Evolutionary conservation across 345 rosid genomes (phyloP), one percentile per base, ranked within the genome.

Genomic region (Litchi chinensis): DNA sequence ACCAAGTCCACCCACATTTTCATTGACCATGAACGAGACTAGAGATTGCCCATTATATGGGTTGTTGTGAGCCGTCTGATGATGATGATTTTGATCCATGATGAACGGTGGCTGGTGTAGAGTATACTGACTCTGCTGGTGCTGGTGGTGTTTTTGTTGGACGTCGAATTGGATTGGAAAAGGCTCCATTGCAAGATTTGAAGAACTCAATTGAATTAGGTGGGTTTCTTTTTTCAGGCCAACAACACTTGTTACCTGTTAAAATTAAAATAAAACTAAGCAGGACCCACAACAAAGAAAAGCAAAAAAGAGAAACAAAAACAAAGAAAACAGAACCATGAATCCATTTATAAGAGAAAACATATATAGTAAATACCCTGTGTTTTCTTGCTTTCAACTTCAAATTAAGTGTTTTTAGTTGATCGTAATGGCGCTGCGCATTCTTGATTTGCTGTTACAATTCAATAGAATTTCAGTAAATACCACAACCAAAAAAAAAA

Each of bases 391-490:
- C 73, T 77, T 79, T 70, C 76, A 84, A 71, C n/a, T 18, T 59
- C 60, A 70, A 40, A 68, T 84, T 84, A 3, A 63, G n/a, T 10
- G 56, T 67, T 79, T 59, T 81, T 40, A 71, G 63, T 6, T 54
- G 18, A 26, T 84, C 75, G 8, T 37, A 40, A 37, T 74, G 16
- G 7, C 13, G 21, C 68, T 32, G 46, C 44, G 54, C 28, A 0
- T 65, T 78, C 59, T 81, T 70, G 5, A 86, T 39, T 37, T 86
- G 85, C 91, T 88, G 85, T 77, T 73, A 19, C 41, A 63, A 64
- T 71, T 60, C 15, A 48, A 22, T 19, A 28, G 19, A 40, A 66
- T 19, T 54, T 54, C 5, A 54, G 59, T 15, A 6, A 32, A 32
- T 32, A 32, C 37, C 37, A 32, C 37, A 2, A 1, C 28, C 0